Percentiles rank a stretch among this genome's conserved stretches.
Conservation (phyloP, 352 stramenopile species). For the Pythium phragmitis region DNA sequence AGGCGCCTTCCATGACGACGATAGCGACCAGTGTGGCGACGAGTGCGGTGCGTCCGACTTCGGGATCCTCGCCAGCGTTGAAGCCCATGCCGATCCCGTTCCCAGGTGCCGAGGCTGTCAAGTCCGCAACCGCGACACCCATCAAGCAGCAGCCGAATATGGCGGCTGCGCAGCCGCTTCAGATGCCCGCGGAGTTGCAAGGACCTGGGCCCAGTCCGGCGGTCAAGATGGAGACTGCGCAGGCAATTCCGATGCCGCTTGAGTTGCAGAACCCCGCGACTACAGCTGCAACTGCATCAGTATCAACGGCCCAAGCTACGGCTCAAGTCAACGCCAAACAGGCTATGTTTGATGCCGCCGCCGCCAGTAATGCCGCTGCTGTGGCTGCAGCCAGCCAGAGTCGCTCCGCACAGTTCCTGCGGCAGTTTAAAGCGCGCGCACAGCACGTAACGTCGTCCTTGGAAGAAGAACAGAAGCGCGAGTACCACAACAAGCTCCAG, state of each 20-base stretch:
- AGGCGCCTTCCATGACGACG: conserved; percentile 23
- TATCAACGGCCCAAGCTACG: too few species aligned
- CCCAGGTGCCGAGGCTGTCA: conserved; percentile 47
- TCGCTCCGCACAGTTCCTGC: conserved; percentile 80
- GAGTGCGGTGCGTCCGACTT: conserved; percentile 4
- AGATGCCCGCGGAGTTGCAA: conserved; percentile 77
- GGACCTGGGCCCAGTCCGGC: conserved; percentile 28
- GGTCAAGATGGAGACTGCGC: conserved; percentile 26
- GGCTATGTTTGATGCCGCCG: conserved; percentile 21
- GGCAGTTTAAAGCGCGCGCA: conserved; percentile 74
- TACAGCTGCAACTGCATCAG: background rate
- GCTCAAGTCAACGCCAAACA: conserved; percentile 17
- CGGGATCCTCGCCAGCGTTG: conserved; percentile 15
- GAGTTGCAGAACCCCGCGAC: conserved; percentile 26
- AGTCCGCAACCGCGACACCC: background rate
- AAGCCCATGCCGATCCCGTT: conserved; percentile 55
- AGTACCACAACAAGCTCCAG: conserved; percentile 85
- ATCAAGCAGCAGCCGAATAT: conserved; percentile 1
- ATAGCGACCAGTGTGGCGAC: conserved; percentile 18
- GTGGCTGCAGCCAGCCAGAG: conserved; percentile 46
- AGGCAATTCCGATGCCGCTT: conserved; percentile 31
- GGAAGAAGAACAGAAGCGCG: conserved; percentile 71
- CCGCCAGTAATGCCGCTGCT: conserved; percentile 24
- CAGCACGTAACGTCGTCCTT: conserved; percentile 82
- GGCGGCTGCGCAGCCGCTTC: conserved; percentile 50